These are phyloP conservation scores for Quercus suber DNA, from an alignment of 306 rosid species.

Conservation along the genomic window DNA sequence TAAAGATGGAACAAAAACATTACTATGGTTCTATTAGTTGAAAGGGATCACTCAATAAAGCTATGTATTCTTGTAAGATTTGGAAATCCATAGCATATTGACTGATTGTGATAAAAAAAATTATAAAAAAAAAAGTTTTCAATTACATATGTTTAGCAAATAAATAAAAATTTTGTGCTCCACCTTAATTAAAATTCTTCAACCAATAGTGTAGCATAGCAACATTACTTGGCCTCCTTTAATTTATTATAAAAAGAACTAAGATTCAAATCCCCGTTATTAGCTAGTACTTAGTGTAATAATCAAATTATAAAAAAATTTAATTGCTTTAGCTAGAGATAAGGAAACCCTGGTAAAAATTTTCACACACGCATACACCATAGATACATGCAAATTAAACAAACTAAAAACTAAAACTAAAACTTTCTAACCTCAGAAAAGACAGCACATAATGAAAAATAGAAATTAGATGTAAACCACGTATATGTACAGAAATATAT, in stretches of 20 bases:
- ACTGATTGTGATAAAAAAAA: not conserved
- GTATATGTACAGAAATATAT: not conserved
- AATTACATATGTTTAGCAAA: not conserved
- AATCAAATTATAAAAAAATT: no score
- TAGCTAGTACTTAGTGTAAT: no score
- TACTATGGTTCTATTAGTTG: not conserved
- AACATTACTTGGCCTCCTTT: no score
- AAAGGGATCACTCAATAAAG: not conserved
- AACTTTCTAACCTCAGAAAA: not conserved
- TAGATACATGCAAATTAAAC: not conserved
- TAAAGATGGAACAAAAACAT: no score
- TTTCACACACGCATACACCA: not conserved
- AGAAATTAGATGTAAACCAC: no score
- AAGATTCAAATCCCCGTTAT: no score
- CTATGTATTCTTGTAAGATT: not conserved
- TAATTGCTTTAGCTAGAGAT: not conserved
- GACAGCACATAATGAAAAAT: not conserved
- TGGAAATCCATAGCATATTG: not conserved
- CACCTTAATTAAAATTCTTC: not conserved
- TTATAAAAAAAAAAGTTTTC: no score
- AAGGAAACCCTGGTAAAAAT: not conserved
- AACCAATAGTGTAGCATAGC: no score
- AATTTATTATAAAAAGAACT: no score
- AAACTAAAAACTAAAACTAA: no score
- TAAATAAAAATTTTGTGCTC: not conserved